Evolutionary conservation across 805 yeast species (phyloP).

Genomic region (Zygosaccharomyces lentus): DNA sequence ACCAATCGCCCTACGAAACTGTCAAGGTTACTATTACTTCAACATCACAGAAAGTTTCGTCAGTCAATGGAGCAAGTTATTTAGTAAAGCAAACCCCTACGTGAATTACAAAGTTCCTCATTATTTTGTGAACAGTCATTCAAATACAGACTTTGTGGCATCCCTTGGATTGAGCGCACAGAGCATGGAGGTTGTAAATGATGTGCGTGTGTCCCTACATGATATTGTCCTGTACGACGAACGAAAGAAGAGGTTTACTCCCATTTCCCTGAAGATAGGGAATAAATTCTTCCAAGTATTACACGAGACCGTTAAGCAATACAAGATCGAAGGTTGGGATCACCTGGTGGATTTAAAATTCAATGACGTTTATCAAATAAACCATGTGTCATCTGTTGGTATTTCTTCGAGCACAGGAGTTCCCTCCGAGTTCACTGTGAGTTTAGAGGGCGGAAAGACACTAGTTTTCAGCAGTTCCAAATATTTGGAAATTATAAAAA

Average conservation of each 20-base stretch:
- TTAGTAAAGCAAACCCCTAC: slow-evolving; percentile 25
- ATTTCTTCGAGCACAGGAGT: slow-evolving; percentile 44
- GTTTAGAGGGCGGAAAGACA: slow-evolving; percentile 33
- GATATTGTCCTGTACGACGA: slow-evolving; percentile 52
- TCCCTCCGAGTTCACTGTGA: slow-evolving; percentile 48
- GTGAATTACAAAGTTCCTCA: slow-evolving; percentile 32
- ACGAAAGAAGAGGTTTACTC: slow-evolving; percentile 46
- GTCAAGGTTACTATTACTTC: slow-evolving; percentile 49
- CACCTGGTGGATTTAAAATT: slow-evolving; percentile 36
- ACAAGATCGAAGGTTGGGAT: slow-evolving; percentile 35
- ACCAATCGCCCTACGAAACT: slow-evolving; percentile 46
- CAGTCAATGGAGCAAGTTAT: slow-evolving; percentile 22
- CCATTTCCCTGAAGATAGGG: slow-evolving; percentile 66
- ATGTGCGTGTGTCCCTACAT: slow-evolving; percentile 48
- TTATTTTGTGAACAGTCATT: slow-evolving; percentile 44
- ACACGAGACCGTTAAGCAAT: slow-evolving; percentile 41
- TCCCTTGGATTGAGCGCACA: slow-evolving; percentile 43
- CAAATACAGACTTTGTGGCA: slow-evolving; percentile 42
- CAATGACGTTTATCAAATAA: slow-evolving; percentile 43
- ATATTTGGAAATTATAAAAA: slow-evolving; percentile 62
- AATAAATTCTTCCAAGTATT: slow-evolving; percentile 59
- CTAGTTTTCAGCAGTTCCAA: slow-evolving; percentile 47
- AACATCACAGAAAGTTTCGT: slow-evolving; percentile 36
- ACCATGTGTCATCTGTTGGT: slow-evolving; percentile 39
- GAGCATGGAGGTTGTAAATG: slow-evolving; percentile 42